Evolutionary conservation across 768 basidiomycete genomes (phyloP), one percentile per base, ranked within the genome.

Genomic region (Mycena albidolilacea): DNA sequence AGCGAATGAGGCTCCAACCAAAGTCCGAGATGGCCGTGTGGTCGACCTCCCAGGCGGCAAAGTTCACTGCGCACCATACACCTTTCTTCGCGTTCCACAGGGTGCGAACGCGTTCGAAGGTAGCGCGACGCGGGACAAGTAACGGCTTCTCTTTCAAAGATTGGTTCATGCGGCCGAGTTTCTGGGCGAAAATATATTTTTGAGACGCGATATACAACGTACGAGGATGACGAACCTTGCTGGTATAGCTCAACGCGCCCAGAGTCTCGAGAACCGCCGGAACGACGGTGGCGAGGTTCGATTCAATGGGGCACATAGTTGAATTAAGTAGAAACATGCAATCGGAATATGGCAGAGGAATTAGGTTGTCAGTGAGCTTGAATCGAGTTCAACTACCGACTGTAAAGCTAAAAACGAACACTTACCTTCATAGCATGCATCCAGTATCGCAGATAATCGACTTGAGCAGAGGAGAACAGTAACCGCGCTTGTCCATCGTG

Each of bases 391-490:
- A 43, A 43, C 14, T 43, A 14, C 41, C 41, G 41, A 7, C 41
- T 43, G 41, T 10, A 43, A 43, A 9, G 41, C 6, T 43, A 2
- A 43, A 14, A 43, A 43, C 14, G 41, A 43, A 14, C 14, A 43
- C 41, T 14, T 1, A 43, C 41, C 41, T 43, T 35, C 73, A 70
- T 70, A 17, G 68, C 83, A 75, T 89, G 84, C 72, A 91, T 80
- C 87, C 88, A 91, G 79, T 90, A 90, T 52, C 89, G 82, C 15
- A 89, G 80, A 80, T 91, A 91, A 77, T 91, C 90, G 73, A 90
- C 83, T 77, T 91, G 90, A 7, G 87, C 87, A 14, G 87, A 88
- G n/a, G 90, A 88, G 77, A 89, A 90, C 60, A 91, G 83, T 60
- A 92, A 82, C 7, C 90, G 85, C 14, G 87, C 84, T 76, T 90